Evolutionary conservation across 179 eudicot genomes (phyloP).

Genomic region (Vitellaria paradoxa): DNA sequence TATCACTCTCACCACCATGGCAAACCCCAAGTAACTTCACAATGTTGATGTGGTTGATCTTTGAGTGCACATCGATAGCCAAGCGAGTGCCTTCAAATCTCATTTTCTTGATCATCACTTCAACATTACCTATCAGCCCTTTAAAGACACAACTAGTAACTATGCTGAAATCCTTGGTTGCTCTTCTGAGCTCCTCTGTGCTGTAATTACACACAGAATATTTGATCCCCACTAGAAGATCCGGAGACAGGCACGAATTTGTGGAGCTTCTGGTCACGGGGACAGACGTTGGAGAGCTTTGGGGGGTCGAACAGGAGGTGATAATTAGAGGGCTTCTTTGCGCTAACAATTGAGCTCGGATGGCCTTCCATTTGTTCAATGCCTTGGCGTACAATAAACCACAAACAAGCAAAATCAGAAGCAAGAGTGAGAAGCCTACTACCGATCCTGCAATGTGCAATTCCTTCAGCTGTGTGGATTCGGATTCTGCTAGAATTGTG

Average conservation of each 20-base stretch:
- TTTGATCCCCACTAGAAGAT: slow-evolving; percentile 39
- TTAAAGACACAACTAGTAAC: slow-evolving; percentile 21
- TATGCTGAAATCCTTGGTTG: slow-evolving; percentile 28
- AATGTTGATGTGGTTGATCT: slow-evolving; percentile 39
- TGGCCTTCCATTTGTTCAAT: slow-evolving; percentile 27
- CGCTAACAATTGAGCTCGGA: slow-evolving; percentile 9
- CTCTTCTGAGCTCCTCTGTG: slow-evolving; percentile 31
- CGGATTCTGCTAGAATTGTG: slow-evolving; percentile 19
- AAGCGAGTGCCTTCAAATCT: slow-evolving; percentile 29
- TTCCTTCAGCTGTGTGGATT: slow-evolving; percentile 12
- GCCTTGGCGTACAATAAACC: slow-evolving; percentile 29
- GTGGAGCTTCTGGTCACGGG: slow-evolving; percentile 35
- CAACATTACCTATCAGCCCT: slow-evolving; percentile 28
- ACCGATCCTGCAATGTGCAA: slow-evolving; percentile 28
- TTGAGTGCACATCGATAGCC: slow-evolving; percentile 41
- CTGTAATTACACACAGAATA: slow-evolving; percentile 33
- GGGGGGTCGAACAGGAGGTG: slow-evolving; percentile 32
- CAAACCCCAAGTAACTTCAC: slow-evolving; percentile 39
- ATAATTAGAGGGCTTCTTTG: slow-evolving; percentile 26
- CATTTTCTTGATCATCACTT: slow-evolving; percentile 35
- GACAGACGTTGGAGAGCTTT: slow-evolving; percentile 26
- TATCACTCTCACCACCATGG: slow-evolving; percentile 26
- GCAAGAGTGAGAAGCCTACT: slow-evolving; percentile 21
- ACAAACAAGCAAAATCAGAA: slow-evolving; percentile 15
- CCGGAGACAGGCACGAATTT: slow-evolving; percentile 45